These are phyloP conservation scores for Exutisphaerella laricina DNA, from an alignment of 2,329 filamentous ascomycete genomes.

Conservation along the genomic window DNA sequence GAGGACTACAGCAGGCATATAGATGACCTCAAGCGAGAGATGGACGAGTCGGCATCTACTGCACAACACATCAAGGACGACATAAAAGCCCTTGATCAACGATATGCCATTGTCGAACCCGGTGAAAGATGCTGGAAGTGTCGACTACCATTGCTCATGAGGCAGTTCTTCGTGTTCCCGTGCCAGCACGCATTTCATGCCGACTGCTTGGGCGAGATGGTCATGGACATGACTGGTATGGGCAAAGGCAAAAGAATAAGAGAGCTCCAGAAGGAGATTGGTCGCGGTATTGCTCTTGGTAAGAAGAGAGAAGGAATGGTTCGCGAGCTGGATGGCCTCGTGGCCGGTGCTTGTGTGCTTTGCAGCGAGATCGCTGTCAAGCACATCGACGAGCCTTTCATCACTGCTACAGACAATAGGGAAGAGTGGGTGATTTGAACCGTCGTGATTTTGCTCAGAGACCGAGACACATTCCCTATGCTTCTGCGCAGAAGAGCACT, in stretches of 20 bases:
- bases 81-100: conserved; percentile 75
- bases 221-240: conserved; percentile 73
- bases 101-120: conserved; percentile 94
- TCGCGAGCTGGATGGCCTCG: conserved; percentile 82
- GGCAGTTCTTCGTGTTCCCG: conserved; percentile 97
- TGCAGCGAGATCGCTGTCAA: conserved; percentile 95
- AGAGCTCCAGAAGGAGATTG: conserved; percentile 79
- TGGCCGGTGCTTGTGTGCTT: conserved; percentile 80
- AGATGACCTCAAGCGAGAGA: conserved; percentile 79
- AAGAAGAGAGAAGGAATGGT: conserved; percentile 74
- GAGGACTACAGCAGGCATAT: conserved; percentile 93
- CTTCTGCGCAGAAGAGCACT: background rate
- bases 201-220: conserved; percentile 81
- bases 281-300: conserved; percentile 63
- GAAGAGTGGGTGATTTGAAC: conserved; percentile 66
- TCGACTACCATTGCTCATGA: conserved; percentile 73
- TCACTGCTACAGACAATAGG: conserved; percentile 64
- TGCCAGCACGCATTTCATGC: conserved; percentile 98
- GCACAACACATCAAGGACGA: conserved; percentile 87
- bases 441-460: background rate
- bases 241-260: conserved; percentile 73
- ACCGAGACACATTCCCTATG: background rate
- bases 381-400: conserved; percentile 88
- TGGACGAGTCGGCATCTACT: conserved; percentile 89
- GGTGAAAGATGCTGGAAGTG: conserved; percentile 93